Base-by-base conservation (phyloP, 345 rosid species). In the Lagerstroemia speciosa region DNA sequence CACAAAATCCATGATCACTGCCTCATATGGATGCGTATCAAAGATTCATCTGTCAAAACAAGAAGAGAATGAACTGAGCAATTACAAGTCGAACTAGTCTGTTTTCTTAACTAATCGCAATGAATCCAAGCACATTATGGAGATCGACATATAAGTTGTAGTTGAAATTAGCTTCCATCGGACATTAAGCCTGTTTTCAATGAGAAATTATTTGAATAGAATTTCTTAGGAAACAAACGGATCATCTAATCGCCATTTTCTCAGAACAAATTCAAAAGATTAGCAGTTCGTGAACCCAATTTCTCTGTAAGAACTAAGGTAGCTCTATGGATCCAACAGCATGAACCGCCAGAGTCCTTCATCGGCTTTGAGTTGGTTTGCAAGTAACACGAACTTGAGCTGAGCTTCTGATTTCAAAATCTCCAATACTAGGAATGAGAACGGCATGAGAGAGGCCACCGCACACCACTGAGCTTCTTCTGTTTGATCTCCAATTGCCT, bases 1-100 rank as follows among this genome's bases (percentile, higher is more conserved):
- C 20, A 8, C 55, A 43, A 43, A 43, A 32, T 73, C 79, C 26
- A 16, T 76, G 69, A 93, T 84, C 82, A 84, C 93, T 30, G 62
- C 41, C 72, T 87, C 90, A 65, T 81, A 87, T 0, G 97, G 97
- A 83, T 90, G 98, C 38, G 60, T 41, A 53, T 76, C 8, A 77
- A 75, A 70, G 83, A 64, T 67, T 74, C 77, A 34, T 83, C 91
- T 85, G 81, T 78, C 67, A 50, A 68, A 70, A 68, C 27, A 48
- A 66, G 64, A 69, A 63, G 58, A 69, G 11, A 32, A 12, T 29
- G 19, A 27, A 16, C 46, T 8, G 46, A 41, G 16, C 14, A 4
- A 41, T 2, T 41, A 14, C 24, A 62, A 19, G 9, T 7, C 31
- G 19, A 62, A 62, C n/a, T n/a, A n/a, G n/a, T n/a, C n/a, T n/a